A percentile compares a stretch with the other conserved stretches of the same genome.
These are phyloP conservation scores for Rosa chinensis DNA, from an alignment of 306 rosid genomes.

Conservation along the genomic window DNA sequence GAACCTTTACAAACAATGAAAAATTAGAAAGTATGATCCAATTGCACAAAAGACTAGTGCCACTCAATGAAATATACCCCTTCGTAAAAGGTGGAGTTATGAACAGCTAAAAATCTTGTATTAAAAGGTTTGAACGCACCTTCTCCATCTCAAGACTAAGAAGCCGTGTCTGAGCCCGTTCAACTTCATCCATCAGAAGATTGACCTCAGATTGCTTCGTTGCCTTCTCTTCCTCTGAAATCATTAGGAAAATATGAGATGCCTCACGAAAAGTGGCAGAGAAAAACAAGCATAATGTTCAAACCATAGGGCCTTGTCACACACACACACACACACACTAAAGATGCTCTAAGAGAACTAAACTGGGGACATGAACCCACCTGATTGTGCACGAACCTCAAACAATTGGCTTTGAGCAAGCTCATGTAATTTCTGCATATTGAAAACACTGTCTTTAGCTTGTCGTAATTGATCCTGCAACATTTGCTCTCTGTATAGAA, in stretches of 20 bases:
- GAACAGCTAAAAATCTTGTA: constrained; percentile 1
- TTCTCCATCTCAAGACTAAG: constrained; percentile 68
- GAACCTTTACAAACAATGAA: background rate
- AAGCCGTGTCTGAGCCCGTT: constrained; percentile 64
- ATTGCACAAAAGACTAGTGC: background rate
- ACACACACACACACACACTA: background rate
- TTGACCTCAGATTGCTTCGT: constrained; percentile 87
- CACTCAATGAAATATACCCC: background rate
- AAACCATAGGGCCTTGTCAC: background rate
- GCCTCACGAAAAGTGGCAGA: constrained; percentile 5
- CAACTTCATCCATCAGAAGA: constrained; percentile 75
- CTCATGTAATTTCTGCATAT: constrained; percentile 92
- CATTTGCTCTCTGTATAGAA: constrained; percentile 70
- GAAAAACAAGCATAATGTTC: constrained; percentile 21
- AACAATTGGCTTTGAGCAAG: constrained; percentile 95
- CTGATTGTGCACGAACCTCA: constrained; percentile 95
- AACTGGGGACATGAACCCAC: constrained; percentile 30
- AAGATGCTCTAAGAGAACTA: constrained; percentile 8
- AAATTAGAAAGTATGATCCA: background rate
- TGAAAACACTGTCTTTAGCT: constrained; percentile 92
- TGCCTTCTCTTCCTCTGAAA: constrained; percentile 81
- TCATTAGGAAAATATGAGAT: constrained; percentile 15
- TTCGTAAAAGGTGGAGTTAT: background rate
- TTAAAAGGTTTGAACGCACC: constrained; percentile 27
- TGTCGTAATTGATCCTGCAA: constrained; percentile 89